Evolutionary conservation across 2,329 filamentous ascomycete genomes (phyloP).

Genomic region (Colletotrichum echinochloae): DNA sequence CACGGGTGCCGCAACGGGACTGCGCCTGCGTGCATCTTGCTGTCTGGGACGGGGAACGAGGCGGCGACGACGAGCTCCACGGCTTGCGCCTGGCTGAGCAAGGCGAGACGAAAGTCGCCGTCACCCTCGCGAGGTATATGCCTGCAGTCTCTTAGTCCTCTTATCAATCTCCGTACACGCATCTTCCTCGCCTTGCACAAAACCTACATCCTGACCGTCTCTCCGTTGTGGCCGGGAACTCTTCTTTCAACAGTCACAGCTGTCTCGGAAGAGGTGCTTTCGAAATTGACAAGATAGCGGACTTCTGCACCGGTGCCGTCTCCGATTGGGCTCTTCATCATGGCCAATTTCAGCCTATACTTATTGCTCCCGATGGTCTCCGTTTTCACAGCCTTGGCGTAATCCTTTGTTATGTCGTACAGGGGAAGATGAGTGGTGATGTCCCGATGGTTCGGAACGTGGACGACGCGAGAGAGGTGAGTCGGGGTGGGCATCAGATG

Average conservation of each 20-base stretch:
- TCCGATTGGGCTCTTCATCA: slow-evolving; percentile 36
- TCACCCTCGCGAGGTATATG: slow-evolving; percentile 2
- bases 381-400: slow-evolving; percentile 20
- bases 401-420: slow-evolving; percentile 36
- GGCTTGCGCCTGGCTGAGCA: neutral
- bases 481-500: slow-evolving; percentile 20
- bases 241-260: slow-evolving; percentile 9
- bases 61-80: neutral
- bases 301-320: slow-evolving; percentile 39
- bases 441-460: slow-evolving; percentile 30
- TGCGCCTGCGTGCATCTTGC: neutral
- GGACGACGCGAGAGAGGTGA: slow-evolving; percentile 38
- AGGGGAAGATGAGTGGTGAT: slow-evolving; percentile 36
- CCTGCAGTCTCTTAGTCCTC: neutral
- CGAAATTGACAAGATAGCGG: slow-evolving; percentile 34
- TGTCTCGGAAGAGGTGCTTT: neutral
- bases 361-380: slow-evolving; percentile 32
- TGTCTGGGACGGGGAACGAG: slow-evolving; percentile 21
- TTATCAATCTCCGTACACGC: accelerated
- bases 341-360: slow-evolving; percentile 36
- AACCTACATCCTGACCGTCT: slow-evolving; percentile 22
- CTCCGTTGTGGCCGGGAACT: neutral
- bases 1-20: slow-evolving; percentile 22
- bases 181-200: accelerated
- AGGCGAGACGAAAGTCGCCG: slow-evolving; percentile 11